Base-by-base conservation (phyloP, 257 asterid species). In the Thymus mandschuricus region DNA sequence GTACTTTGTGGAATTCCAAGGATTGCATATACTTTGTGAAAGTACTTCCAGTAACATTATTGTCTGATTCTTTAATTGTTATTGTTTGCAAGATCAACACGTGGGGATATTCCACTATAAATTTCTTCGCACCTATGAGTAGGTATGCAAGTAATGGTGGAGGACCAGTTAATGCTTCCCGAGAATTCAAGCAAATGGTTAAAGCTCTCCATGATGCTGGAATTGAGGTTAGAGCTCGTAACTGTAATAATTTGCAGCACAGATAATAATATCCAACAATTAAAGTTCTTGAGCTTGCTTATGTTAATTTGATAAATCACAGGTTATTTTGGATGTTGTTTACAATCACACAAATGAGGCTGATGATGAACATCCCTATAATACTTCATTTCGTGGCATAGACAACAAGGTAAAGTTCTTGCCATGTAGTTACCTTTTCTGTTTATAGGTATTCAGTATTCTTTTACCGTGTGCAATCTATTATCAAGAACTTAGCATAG, bases 61-160 rank as follows among this genome's bases (percentile, higher is more conserved):
- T 34, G n/a, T 48, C 44, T 74, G 65, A 74, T 78, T 77, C 62
- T 49, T 64, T 66, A 44, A 49, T 41, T 69, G 64, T 29, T 76
- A 56, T 67, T 62, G 9, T 73, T 55, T 76, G 70, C 68, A 58
- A 94, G 99, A 84, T 94, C 76, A 94, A 94, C 70, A 94, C 99
- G 1, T 94, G 99, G 99, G 98, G 98, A 55, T 94, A 94, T 83
- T 94, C 99, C 56, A 91, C 99, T 61, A 81, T 91, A 70, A 94
- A 94, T 73, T 94, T 91, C 84, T 94, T 94, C 81, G 93, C 99
- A 69, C 99, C 99, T 38, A 94, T 94, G 99, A 91, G 89, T 85
- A 97, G 99, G 21, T 94, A 94, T 88, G 95, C 96, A 76, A 94
- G 97, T 82, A 79, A 84, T 66, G 92, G 93, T 41, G 97, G 97